A percentile compares a stretch with the other conserved stretches of the same genome.
Evolutionary conservation across 768 basidiomycete species (phyloP).

Genomic region (Lactifluus pinguis): DNA sequence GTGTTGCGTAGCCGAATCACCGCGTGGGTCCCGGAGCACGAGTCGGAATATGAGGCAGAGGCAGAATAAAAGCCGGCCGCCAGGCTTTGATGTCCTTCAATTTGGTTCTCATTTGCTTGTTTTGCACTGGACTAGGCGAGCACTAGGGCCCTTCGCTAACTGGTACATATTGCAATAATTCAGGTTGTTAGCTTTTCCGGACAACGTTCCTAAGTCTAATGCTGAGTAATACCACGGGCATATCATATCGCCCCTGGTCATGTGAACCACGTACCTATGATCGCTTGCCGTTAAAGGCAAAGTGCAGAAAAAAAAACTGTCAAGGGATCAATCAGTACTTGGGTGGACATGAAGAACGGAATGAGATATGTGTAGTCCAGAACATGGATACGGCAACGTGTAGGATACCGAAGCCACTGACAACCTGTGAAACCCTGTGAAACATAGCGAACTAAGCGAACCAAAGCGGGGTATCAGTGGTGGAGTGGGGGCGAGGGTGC

Average conservation of each 20-base stretch:
- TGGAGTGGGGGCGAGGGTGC: not conserved
- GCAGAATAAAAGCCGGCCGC: conserved; percentile 12
- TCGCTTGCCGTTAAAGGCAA: not conserved
- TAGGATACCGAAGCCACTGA: not conserved
- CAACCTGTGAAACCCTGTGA: no score
- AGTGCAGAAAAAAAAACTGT: not conserved
- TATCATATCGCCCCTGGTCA: not conserved
- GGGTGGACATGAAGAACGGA: not conserved
- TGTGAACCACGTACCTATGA: not conserved
- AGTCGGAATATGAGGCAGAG: conserved; percentile 25
- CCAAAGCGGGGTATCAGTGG: not conserved
- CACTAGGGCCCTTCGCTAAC: no score
- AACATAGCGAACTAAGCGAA: no score
- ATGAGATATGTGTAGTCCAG: not conserved
- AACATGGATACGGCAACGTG: not conserved
- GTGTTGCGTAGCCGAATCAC: not conserved
- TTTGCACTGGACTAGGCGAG: conserved; percentile 1
- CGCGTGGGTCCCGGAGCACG: conserved; percentile 10
- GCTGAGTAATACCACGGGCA: no score
- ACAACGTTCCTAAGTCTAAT: no score
- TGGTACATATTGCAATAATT: no score
- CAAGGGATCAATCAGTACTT: not conserved
- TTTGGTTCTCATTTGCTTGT: not conserved
- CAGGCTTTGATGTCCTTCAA: not conserved
- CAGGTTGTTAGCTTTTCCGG: no score